Evolutionary conservation across 371 early-diverging fungal genomes (phyloP).

Genomic region (Nematocida parisii): DNA sequence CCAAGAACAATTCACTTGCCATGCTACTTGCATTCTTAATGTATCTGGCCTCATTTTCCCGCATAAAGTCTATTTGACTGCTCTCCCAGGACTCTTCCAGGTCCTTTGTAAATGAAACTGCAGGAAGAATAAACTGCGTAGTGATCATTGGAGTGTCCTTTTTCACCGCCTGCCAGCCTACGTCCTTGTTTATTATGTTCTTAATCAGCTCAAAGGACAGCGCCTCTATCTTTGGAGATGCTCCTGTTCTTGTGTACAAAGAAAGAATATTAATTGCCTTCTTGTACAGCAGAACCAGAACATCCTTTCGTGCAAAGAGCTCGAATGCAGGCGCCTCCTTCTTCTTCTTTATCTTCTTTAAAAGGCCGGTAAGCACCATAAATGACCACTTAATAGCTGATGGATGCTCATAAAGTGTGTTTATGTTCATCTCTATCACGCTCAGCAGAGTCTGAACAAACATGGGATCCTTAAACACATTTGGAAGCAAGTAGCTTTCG

Average conservation of each 20-base stretch:
- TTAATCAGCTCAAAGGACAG: conserved; percentile 57
- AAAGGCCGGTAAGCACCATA: conserved; percentile 61
- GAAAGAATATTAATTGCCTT: conserved; percentile 13
- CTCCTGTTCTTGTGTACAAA: background rate
- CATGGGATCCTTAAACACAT: conserved; percentile 35
- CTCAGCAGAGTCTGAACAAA: conserved; percentile 54
- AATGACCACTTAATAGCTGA: conserved; percentile 65
- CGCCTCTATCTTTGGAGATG: conserved; percentile 30
- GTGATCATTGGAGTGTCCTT: conserved; percentile 50
- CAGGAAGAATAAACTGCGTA: conserved; percentile 61
- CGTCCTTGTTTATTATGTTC: conserved; percentile 38
- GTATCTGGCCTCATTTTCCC: conserved; percentile 64
- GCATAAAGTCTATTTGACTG: conserved; percentile 64
- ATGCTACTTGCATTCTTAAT: conserved; percentile 31
- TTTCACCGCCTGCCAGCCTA: conserved; percentile 47
- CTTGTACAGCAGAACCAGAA: conserved; percentile 47
- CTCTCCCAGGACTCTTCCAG: conserved; percentile 63
- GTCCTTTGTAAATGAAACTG: conserved; percentile 51
- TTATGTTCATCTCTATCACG: conserved; percentile 42
- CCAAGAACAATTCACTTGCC: conserved; percentile 59
- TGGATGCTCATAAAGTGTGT: conserved; percentile 28
- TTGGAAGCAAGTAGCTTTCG: conserved; percentile 65
- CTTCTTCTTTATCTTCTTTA: conserved; percentile 67
- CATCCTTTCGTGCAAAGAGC: conserved; percentile 6
- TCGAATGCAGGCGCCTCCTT: conserved; percentile 54